A percentile compares a stretch with the other conserved stretches of the same genome.
These are phyloP conservation scores for Zea mays DNA, from an alignment of 176 grass and related monocot species.

Conservation along the genomic window DNA sequence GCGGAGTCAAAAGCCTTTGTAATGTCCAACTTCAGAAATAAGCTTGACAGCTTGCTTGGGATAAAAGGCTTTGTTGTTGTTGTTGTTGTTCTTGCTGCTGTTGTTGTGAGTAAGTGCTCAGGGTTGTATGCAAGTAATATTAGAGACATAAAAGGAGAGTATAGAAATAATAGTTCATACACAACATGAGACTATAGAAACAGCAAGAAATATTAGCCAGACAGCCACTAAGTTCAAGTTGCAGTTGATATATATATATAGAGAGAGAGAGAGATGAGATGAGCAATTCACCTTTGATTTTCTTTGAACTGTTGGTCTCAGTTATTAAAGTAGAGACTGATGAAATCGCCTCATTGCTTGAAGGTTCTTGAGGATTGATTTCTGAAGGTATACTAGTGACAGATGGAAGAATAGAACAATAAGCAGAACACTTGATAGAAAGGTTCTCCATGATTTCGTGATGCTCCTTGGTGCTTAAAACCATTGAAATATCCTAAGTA, in stretches of 20 bases:
- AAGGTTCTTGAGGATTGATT: constrained; percentile 47
- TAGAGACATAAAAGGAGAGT: not conserved
- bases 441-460: constrained; percentile 68
- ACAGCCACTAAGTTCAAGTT: not conserved
- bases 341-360: constrained; percentile 36
- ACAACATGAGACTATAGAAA: not conserved
- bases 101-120: not conserved
- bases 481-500: constrained; percentile 83
- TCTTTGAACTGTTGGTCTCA: constrained; percentile 54
- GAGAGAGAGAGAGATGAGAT: not conserved
- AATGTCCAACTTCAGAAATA: too few species aligned
- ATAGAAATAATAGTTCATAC: not conserved
- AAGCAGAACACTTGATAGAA: constrained; percentile 77
- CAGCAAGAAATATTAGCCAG: constrained; percentile 9
- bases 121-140: not conserved
- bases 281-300: constrained; percentile 43
- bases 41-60: too few species aligned
- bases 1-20: too few species aligned
- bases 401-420: constrained; percentile 71
- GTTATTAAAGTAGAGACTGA: constrained; percentile 57
- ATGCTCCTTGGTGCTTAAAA: constrained; percentile 91
- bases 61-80: too few species aligned
- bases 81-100: too few species aligned
- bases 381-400: constrained; percentile 53
- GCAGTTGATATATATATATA: too few species aligned